Evolutionary conservation across 139 green algal genomes (phyloP), one percentile per base, ranked within the genome.

Genomic region (Microglena sp.): DNA sequence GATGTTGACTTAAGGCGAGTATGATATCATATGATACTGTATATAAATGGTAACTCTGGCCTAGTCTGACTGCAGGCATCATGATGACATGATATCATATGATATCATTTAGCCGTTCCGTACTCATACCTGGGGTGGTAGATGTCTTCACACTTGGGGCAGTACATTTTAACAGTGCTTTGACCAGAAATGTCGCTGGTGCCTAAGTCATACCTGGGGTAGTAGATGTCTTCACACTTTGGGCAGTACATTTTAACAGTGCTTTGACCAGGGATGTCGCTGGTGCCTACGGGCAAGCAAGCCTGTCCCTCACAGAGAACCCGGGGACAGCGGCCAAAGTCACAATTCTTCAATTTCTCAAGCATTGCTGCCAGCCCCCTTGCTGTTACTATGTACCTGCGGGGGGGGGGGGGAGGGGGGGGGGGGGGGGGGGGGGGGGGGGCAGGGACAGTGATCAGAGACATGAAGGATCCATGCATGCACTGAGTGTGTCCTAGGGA

Each of bases 211-310:
- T 70, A 90, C 1, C 90, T 77, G 27, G 92, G 92, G 77, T 92
- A 95, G 74, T 90, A 97, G 29, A 95, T 84, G 59, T 97, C 92
- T 71, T 96, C 78, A 68, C 92, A 98, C 56, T 85, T 87, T 5
- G 92, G 92, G 74, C 92, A 98, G 71, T 90, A 98, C 4, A 96
- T 68, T 72, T 92, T 92, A 1, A 97, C 89, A 5, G 92, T 97
- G 60, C 72, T 82, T 50, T 89, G 87, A 28, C 89, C 74, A n/a
- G 91, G 88, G 28, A 95, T 69, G 72, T 98, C 92, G 5, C 75
- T 88, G 18, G 85, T 87, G 31, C 92, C 92, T 6, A 96, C 86
- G 2, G 92, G 90, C 33, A 98, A 76, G 77, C 89, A 96, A 6
- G 88, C 70, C 83, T 96, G 89, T 0, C 90, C 92, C 34, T 89